Evolutionary conservation across 345 rosid species (phyloP).

Genomic region (Hevea brasiliensis): DNA sequence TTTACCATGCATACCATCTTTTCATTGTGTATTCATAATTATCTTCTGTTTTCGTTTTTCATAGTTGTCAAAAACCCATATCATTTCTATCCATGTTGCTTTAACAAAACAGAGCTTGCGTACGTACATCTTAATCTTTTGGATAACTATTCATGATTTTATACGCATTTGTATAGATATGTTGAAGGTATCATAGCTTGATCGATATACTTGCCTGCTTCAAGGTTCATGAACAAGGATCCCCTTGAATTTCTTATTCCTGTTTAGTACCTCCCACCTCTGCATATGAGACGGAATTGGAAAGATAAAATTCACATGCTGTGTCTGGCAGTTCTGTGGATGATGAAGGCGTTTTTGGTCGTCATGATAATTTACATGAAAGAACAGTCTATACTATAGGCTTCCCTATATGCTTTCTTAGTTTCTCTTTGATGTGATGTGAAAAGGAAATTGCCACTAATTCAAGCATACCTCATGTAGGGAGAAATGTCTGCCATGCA

Average conservation of each 20-base stretch:
- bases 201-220: background rate
- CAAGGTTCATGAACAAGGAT: slow-evolving; percentile 14
- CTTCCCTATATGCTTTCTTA: background rate
- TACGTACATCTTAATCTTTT: background rate
- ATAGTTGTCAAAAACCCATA: slow-evolving; percentile 5
- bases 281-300: background rate
- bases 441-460: background rate
- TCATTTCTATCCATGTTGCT: slow-evolving; percentile 20
- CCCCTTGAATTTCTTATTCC: slow-evolving; percentile 3
- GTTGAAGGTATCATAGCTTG: background rate
- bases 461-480: background rate
- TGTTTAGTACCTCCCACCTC: background rate
- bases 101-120: slow-evolving; percentile 3
- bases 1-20: slow-evolving; percentile 39
- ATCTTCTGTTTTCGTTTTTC: background rate
- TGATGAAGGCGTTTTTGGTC: slow-evolving; percentile 20
- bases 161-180: background rate
- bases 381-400: background rate
- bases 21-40: slow-evolving; percentile 15
- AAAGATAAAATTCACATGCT: slow-evolving; percentile 24
- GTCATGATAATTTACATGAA: slow-evolving; percentile 17
- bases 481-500: slow-evolving; percentile 17
- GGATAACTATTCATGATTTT: background rate
- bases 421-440: slow-evolving; percentile 10
- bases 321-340: slow-evolving; percentile 24